Evolutionary conservation across 2,329 filamentous ascomycete genomes (phyloP).

Genomic region (Claviceps spartinae): DNA sequence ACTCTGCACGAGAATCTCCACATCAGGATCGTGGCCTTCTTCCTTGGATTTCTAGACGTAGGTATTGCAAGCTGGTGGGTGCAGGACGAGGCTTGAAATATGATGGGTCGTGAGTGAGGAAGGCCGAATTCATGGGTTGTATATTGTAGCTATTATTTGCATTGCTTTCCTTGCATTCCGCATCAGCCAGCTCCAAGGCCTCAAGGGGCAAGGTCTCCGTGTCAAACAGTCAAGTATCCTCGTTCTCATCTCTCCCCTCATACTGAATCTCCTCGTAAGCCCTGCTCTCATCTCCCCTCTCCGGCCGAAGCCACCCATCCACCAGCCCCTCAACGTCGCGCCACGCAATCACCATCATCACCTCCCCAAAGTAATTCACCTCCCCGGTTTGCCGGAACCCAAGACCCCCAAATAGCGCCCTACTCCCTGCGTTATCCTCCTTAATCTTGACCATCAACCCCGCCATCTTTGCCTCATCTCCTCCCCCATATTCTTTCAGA

Average conservation of each 20-base stretch:
- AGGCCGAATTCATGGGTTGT: too few relatives aligned
- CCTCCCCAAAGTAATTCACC: constrained; percentile 47
- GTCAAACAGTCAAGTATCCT: background rate
- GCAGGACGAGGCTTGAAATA: constrained; percentile 20
- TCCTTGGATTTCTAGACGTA: constrained; percentile 26
- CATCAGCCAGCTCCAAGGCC: constrained; percentile 6
- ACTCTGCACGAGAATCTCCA: constrained; percentile 1
- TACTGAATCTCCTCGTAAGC: constrained; percentile 15
- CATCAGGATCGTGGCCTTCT: constrained; percentile 22
- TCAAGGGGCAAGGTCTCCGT: constrained; percentile 9
- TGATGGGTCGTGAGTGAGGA: constrained; percentile 11
- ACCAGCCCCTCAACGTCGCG: constrained; percentile 11
- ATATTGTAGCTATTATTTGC: too few relatives aligned
- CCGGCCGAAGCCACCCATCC: constrained; percentile 12
- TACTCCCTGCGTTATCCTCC: constrained; percentile 37
- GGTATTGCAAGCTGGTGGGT: constrained; percentile 17
- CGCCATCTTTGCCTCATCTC: constrained; percentile 6
- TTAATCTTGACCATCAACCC: constrained; percentile 45
- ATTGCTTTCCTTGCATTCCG: constrained; percentile 14
- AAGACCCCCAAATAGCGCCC: constrained; percentile 35
- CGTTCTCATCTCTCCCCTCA: background rate
- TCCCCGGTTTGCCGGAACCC: constrained; percentile 38
- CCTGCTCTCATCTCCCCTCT: background rate
- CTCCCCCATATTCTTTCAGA: constrained; percentile 28
- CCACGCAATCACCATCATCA: constrained; percentile 34